Base-by-base conservation (phyloP, 1,139 yeast species). In the Diutina mesorugosa region DNA sequence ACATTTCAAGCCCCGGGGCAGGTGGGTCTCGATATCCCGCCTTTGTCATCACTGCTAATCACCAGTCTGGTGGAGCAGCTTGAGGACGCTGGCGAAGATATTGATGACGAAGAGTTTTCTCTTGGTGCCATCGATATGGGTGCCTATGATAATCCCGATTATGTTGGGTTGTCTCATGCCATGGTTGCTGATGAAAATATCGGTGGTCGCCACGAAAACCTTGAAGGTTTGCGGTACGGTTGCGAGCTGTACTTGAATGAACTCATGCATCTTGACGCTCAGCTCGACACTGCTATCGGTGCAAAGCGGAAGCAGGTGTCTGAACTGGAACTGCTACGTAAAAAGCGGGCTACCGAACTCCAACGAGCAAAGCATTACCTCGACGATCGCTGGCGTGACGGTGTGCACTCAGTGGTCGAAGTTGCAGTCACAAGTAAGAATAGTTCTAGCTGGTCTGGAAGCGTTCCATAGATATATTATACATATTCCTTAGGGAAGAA, bases 331-430 rank as follows among this genome's bases (percentile, higher is more conserved):
- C 60, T 57, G 16, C 60, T 58, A 2, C 63, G 80, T 8, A 72
- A 70, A 58, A 67, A 66, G 58, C 65, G 74, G 57, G 80, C 75
- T 62, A 56, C 64, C 10, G 77, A 71, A 30, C 72, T 66, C 59
- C 63, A 66, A 57, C 76, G 78, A 0, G 73, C 69, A 26, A 63
- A 68, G 54, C 72, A 69, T 56, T 70, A 74, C 59, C 65, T 75
- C 55, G 63, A 67, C 38, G 65, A 65, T 28, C 62, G 72, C 58
- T 76, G 80, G 79, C 69, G 67, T 56, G 76, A 73, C 41, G 77
- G 78, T 3, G 64, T 76, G 41, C 65, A 65, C 56, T 61, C 70
- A 6, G 67, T 72, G 57, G 74, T 76, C 47, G 79, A 74, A 55
- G 58, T 69, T 71, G n/a, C 72, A 72, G 57, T 21, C 26, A 46